Evolutionary conservation across 2,329 filamentous ascomycete species (phyloP).

Genomic region (Simplicillium sp.): DNA sequence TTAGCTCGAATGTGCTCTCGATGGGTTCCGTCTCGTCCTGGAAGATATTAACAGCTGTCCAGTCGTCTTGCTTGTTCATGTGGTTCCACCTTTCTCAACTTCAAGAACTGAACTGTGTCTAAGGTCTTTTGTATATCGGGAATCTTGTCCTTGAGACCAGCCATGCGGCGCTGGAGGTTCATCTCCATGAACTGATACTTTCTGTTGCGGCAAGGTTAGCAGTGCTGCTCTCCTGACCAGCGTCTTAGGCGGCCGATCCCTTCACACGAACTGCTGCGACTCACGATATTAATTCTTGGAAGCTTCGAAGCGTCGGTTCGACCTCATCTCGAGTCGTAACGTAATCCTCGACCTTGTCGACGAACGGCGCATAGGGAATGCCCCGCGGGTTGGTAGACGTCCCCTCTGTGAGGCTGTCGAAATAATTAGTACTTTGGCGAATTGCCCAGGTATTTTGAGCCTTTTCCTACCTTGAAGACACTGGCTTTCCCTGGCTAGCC

Average conservation of each 20-base stretch:
- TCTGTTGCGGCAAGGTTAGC: slow-evolving; percentile 33
- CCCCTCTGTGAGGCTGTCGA: slow-evolving; percentile 29
- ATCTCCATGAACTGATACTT: slow-evolving; percentile 99
- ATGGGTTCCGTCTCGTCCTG: slow-evolving; percentile 56
- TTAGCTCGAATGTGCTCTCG: slow-evolving; percentile 90
- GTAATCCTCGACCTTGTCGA: slow-evolving; percentile 85
- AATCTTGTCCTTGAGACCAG: slow-evolving; percentile 84
- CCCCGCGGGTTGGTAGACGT: slow-evolving; percentile 67
- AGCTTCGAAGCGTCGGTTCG: slow-evolving; percentile 70
- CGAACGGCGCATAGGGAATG: slow-evolving; percentile 76
- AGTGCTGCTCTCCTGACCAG: neutral
- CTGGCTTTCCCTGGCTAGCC: slow-evolving; percentile 30
- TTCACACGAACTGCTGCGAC: slow-evolving; percentile 15
- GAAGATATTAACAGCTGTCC: slow-evolving; percentile 10
- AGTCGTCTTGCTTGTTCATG: neutral
- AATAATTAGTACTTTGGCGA: neutral
- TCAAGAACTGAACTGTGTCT: slow-evolving; percentile 81
- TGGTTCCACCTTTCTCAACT: slow-evolving; percentile 55
- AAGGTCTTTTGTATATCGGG: slow-evolving; percentile 95
- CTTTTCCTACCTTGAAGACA: slow-evolving; percentile 20
- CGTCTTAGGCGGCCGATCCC: neutral
- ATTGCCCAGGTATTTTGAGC: neutral
- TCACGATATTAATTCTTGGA: slow-evolving; percentile 91
- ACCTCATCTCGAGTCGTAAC: slow-evolving; percentile 70
- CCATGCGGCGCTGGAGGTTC: slow-evolving; percentile 76